A percentile compares a stretch with the other conserved stretches of the same genome.
Evolutionary conservation across 148 eudicot genomes (phyloP).

Genomic region (Diospyros lotus): DNA sequence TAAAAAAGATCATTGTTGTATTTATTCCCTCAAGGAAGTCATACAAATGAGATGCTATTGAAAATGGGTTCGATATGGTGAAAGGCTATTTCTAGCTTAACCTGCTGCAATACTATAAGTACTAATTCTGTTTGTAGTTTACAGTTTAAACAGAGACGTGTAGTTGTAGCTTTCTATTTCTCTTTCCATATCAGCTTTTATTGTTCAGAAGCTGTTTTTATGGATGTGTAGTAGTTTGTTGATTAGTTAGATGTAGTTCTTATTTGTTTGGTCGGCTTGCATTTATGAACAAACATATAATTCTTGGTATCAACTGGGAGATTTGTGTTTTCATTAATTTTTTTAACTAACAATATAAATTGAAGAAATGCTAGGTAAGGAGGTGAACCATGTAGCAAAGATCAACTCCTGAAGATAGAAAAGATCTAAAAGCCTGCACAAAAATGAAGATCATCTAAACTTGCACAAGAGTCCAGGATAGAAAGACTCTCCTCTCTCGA

Average conservation of each 20-base stretch:
- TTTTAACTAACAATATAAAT: no score
- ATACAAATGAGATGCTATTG: conserved; percentile 4
- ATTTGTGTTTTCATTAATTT: no score
- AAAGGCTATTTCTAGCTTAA: background rate
- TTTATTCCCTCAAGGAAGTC: background rate
- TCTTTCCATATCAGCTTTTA: background rate
- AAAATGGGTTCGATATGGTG: background rate
- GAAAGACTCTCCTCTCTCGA: no score
- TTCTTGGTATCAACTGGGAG: no score
- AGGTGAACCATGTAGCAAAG: no score
- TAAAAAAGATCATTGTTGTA: conserved; percentile 18
- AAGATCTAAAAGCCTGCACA: no score
- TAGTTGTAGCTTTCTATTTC: background rate
- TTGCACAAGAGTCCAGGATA: no score
- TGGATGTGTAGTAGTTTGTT: background rate
- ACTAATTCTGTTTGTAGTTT: background rate
- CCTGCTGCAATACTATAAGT: background rate
- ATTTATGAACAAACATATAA: background rate
- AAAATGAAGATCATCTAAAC: no score
- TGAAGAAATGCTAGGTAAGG: no score
- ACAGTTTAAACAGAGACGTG: background rate
- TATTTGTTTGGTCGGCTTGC: background rate
- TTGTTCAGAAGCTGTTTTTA: background rate
- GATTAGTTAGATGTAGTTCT: background rate
- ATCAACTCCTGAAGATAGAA: no score